Conservation (phyloP, 768 basidiomycete species). For the Boletellus emodensis region DNA sequence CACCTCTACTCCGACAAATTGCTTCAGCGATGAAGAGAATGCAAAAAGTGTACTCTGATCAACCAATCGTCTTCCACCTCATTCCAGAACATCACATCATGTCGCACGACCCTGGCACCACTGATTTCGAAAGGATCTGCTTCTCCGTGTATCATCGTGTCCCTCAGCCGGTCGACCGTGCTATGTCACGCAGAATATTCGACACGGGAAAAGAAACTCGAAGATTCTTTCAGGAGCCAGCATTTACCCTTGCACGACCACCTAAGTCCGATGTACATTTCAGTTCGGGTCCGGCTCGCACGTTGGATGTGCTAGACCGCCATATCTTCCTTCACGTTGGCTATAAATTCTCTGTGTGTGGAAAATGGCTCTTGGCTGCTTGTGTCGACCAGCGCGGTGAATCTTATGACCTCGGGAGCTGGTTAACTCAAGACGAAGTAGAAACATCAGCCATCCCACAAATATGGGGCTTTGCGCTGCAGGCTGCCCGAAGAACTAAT, state of each 20-base stretch:
- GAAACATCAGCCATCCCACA: conserved; percentile 49
- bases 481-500: conserved; percentile 59
- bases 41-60: conserved; percentile 41
- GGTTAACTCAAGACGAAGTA: conserved; percentile 51
- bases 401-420: conserved; percentile 62
- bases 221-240: conserved; percentile 60
- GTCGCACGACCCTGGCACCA: conserved; percentile 22
- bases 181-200: conserved; percentile 51
- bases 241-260: conserved; percentile 58
- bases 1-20: conserved; percentile 64
- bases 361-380: conserved; percentile 74
- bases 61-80: conserved; percentile 64
- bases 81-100: conserved; percentile 63
- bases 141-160: conserved; percentile 72
- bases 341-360: conserved; percentile 60
- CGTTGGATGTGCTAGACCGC: conserved; percentile 51
- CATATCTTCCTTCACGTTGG: conserved; percentile 73
- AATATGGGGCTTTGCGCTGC: conserved; percentile 67
- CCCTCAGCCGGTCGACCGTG: conserved; percentile 53
- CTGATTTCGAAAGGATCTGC: conserved; percentile 47
- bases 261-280: conserved; percentile 34
- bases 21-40: conserved; percentile 60
- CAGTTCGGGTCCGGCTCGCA: conserved; percentile 35
- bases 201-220: conserved; percentile 38
- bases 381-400: conserved; percentile 80